Evolutionary conservation across 2,329 filamentous ascomycete genomes (phyloP), one percentile per base, ranked within the genome.

Genomic region (Botrytis aclada): DNA sequence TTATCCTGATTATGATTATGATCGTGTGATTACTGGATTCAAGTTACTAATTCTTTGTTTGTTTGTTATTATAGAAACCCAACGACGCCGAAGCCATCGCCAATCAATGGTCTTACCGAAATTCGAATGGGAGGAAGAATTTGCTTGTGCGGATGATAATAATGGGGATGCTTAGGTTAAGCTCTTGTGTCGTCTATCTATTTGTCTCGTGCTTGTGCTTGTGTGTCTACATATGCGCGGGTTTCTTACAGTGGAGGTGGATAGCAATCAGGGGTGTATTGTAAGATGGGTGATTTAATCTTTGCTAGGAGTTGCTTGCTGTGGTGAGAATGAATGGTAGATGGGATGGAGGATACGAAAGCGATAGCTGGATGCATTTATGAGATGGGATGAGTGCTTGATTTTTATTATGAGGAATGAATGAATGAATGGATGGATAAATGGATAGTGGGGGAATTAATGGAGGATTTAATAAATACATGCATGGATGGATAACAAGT

Each of bases 101-200:
- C 22, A 67, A 29, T 67, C 64, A 10, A n/a, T 67, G 34, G 37
- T 67, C 6, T 18, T 67, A 4, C 64, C 64, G 1, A 67, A 67
- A 39, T 67, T 67, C 3, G 64, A 67, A 1, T 67, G 64, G 64
- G 64, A 67, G 9, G 64, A 67, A 8, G 64, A 67, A 4, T 67
- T 54, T 20, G 1, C 6, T 3, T 25, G 16, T 14, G 45, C 4
- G 6, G 29, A 18, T 5, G 18, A 9, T 2, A 7, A 18, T n/a
- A n/a, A n/a, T n/a, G 12, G 37, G 3, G 9, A 37, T 61, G 58
- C 5, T 7, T 58, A 10, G 3, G 18, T 20, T 58, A 10, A 5
- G 18, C 10, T 10, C 2, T 6, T 10, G 20, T 25, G 4, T 51
- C 10, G 22, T n/a, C n/a, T n/a, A n/a, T n/a, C 1, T 16, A 41